phyloP scores from a whole-genome alignment of 2,329 filamentous ascomycete genomes.

The Fusarium oxysporum region DNA sequence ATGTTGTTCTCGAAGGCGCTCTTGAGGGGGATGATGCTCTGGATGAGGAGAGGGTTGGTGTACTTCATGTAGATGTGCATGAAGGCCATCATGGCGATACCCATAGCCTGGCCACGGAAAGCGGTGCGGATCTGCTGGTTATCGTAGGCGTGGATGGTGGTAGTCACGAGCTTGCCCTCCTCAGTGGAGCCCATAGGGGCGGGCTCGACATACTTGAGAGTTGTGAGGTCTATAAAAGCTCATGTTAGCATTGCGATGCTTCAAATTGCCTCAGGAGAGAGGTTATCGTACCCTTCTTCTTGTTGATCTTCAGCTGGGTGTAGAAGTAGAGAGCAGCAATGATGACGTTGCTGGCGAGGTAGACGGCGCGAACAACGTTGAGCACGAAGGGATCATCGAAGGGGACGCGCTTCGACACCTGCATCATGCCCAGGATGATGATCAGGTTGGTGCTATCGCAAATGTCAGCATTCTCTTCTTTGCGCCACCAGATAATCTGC shows the following conservation, averaged over 20 bases:
- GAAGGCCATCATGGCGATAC: slow-evolving; percentile 95
- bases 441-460: slow-evolving; percentile 82
- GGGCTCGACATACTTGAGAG: slow-evolving; percentile 98
- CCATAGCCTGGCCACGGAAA: slow-evolving; percentile 94
- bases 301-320: slow-evolving; percentile 86
- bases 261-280: neutral
- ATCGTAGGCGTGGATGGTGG: slow-evolving; percentile 96
- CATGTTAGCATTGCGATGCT: slow-evolving; percentile 18
- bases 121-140: slow-evolving; percentile 83
- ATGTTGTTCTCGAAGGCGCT: slow-evolving; percentile 94
- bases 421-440: slow-evolving; percentile 98
- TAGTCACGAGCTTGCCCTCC: slow-evolving; percentile 95
- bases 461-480: slow-evolving; percentile 40
- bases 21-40: slow-evolving; percentile 98
- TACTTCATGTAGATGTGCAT: slow-evolving; percentile 99
- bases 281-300: slow-evolving; percentile 86
- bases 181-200: slow-evolving; percentile 92
- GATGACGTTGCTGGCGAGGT: slow-evolving; percentile 76
- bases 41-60: slow-evolving; percentile 98
- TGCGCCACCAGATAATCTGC: slow-evolving; percentile 33
- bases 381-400: slow-evolving; percentile 83
- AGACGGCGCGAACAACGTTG: slow-evolving; percentile 66
- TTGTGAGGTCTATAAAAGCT: slow-evolving; percentile 82
- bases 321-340: slow-evolving; percentile 89
- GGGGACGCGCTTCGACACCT: slow-evolving; percentile 94